Evolutionary conservation across 1,139 yeast species (phyloP).

Genomic region (Taiozyma sp.): DNA sequence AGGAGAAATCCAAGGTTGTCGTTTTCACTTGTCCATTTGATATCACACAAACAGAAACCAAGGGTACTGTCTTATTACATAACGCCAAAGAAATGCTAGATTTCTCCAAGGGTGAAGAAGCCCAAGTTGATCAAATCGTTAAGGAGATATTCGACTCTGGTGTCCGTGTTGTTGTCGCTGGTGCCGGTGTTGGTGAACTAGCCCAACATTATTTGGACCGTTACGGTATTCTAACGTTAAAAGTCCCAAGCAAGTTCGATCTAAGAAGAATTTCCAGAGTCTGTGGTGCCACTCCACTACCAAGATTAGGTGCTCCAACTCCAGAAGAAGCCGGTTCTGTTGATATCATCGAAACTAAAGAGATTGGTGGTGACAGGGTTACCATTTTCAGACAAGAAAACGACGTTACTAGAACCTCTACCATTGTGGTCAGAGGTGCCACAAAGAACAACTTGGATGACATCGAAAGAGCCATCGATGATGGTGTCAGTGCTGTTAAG

Average conservation of each 20-base stretch:
- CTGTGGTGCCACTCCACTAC: constrained; percentile 96
- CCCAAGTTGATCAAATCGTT: constrained; percentile 82
- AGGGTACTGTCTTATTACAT: constrained; percentile 93
- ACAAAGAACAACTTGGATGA: constrained; percentile 94
- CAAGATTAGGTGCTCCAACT: constrained; percentile 92
- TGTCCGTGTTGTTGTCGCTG: constrained; percentile 84
- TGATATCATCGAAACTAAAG: constrained; percentile 85
- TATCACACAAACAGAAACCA: constrained; percentile 91
- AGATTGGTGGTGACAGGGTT: constrained; percentile 97
- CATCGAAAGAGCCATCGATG: constrained; percentile 95
- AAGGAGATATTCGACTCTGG: constrained; percentile 84
- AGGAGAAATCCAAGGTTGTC: constrained; percentile 72
- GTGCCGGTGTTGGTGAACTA: constrained; percentile 87
- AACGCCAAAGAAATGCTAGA: constrained; percentile 97
- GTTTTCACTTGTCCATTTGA: constrained; percentile 93
- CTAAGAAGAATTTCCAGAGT: constrained; percentile 91
- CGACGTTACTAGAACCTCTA: constrained; percentile 70
- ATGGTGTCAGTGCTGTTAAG: constrained; percentile 90
- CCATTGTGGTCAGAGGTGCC: constrained; percentile 93
- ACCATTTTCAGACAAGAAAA: constrained; percentile 85
- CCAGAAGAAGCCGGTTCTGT: constrained; percentile 91
- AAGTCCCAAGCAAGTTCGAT: constrained; percentile 92
- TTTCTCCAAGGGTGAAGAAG: constrained; percentile 94
- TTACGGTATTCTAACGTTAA: constrained; percentile 76
- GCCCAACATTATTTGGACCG: constrained; percentile 92